Base-by-base conservation (phyloP, 768 basidiomycete species). In the Leccinum longicurvipes region DNA sequence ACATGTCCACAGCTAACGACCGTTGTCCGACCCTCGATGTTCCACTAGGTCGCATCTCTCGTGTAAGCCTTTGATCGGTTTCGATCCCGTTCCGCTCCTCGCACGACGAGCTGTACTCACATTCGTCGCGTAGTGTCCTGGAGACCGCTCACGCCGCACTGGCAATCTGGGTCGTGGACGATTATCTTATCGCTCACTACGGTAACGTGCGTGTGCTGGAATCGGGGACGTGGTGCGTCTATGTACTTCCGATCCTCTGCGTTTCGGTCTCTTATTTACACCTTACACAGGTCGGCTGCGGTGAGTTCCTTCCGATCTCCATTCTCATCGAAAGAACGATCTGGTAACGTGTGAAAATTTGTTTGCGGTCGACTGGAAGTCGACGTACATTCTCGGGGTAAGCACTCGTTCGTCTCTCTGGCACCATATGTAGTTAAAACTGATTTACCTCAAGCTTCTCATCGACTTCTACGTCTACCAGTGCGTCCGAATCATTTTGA, bases 381-480 rank as follows among this genome's bases (percentile, higher is more conserved):
- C 55, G 24, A 69, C 41, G 3, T 68, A 61, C 6, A 63, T 56
- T 3, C 51, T 67, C 15, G 67, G 67, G 25, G 67, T 68, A 44
- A 63, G 67, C 32, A 24, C 27, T 23, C 24, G 0, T 51, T 14
- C n/a, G 12, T 47, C 12, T 9, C 3, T 19, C 15, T 14, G 14
- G 6, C 2, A 25, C 8, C 14, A 2, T 27, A 6, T 19, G 27
- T 25, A 7, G 21, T 2, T 15, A 11, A 21, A 21, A 21, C 56
- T 69, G 47, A 67, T 17, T 8, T 14, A 1, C 23, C 0, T 2
- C 45, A 55, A 68, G 67, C 57, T 68, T 23, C 2, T 67, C 24
- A 63, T 67, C 42, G 67, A 68, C 55, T 67, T 70, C 14, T 57
- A 67, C 34, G 65, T 68, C 21, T 68, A 68, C 25, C 14, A 60